Percentiles rank a stretch among this genome's conserved stretches.
Conservation (phyloP, 208 protist genomes). For the Trypanosoma mega region DNA sequence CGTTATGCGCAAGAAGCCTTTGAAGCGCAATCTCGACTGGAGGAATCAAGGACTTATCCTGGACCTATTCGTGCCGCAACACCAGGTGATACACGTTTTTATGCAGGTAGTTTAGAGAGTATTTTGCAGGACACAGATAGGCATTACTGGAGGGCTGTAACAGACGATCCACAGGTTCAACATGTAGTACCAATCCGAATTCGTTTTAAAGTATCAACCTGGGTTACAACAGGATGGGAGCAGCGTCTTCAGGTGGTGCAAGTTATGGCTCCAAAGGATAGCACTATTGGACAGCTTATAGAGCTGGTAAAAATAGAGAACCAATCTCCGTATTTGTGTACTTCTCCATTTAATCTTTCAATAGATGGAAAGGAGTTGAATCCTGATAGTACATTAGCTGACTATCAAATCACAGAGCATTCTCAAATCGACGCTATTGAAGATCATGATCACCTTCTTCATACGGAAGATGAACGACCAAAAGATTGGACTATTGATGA, state of each 20-base stretch:
- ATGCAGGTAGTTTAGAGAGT: slow-evolving; percentile 64
- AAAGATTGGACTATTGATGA: slow-evolving; percentile 89
- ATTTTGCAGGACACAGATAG: slow-evolving; percentile 79
- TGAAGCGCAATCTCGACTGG: slow-evolving; percentile 57
- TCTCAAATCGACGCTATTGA: slow-evolving; percentile 77
- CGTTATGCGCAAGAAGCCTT: slow-evolving; percentile 84
- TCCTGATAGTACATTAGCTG: slow-evolving; percentile 34
- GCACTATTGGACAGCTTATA: slow-evolving; percentile 66
- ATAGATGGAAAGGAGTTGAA: slow-evolving; percentile 78
- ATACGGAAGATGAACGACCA: slow-evolving; percentile 46
- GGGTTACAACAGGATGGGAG: slow-evolving; percentile 84
- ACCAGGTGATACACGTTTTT: slow-evolving; percentile 85
- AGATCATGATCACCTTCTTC: slow-evolving; percentile 61
- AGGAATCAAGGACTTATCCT: slow-evolving; percentile 68
- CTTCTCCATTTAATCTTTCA: slow-evolving; percentile 53
- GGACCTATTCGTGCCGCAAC: slow-evolving; percentile 75
- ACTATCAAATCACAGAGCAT: slow-evolving; percentile 64
- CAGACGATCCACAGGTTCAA: slow-evolving; percentile 79
- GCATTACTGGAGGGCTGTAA: slow-evolving; percentile 86
- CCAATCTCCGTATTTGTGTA: slow-evolving; percentile 81
- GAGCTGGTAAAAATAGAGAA: slow-evolving; percentile 77
- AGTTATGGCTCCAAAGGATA: slow-evolving; percentile 63
- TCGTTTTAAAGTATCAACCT: slow-evolving; percentile 76
- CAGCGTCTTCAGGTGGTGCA: slow-evolving; percentile 74
- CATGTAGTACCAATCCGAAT: slow-evolving; percentile 70